Conservation (phyloP, 2,329 filamentous ascomycete species). For the Penicillium sp. region DNA sequence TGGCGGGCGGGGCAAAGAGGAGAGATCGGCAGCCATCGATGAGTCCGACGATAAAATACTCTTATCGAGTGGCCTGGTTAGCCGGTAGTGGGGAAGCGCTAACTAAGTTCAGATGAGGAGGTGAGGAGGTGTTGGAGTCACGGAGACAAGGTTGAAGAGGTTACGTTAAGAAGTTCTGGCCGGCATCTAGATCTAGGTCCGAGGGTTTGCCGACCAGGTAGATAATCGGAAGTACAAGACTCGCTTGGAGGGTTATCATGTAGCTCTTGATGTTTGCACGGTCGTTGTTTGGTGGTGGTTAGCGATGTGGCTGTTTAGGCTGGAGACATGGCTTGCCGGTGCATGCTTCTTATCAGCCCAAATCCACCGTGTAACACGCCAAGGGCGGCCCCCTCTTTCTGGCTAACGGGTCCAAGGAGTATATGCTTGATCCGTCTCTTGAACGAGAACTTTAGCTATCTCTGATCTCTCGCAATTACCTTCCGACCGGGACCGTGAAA, state of each 20-base stretch:
- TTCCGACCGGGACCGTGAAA: background rate
- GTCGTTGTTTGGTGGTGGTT: background rate
- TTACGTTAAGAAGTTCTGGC: background rate
- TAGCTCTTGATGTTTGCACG: background rate
- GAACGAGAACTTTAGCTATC: background rate
- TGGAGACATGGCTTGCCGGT: background rate
- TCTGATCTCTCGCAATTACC: background rate
- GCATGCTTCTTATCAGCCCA: constrained; percentile 2
- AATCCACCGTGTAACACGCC: background rate
- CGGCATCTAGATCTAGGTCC: constrained; percentile 14
- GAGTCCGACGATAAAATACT: background rate
- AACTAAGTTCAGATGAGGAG: background rate
- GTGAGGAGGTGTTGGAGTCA: constrained; percentile 3
- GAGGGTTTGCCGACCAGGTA: constrained; percentile 4
- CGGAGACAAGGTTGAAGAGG: background rate
- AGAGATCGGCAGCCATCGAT: constrained; percentile 21
- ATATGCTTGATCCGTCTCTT: background rate
- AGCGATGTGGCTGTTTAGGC: constrained; percentile 1
- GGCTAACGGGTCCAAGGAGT: background rate
- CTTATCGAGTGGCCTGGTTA: constrained; percentile 3
- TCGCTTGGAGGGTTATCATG: background rate
- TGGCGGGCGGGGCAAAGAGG: constrained; percentile 17
- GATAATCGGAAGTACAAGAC: background rate
- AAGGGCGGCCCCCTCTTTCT: background rate
- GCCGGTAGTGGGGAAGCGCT: background rate